These are phyloP conservation scores for Cucumis cinereus DNA, from an alignment of 306 rosid genomes.

Conservation along the genomic window DNA sequence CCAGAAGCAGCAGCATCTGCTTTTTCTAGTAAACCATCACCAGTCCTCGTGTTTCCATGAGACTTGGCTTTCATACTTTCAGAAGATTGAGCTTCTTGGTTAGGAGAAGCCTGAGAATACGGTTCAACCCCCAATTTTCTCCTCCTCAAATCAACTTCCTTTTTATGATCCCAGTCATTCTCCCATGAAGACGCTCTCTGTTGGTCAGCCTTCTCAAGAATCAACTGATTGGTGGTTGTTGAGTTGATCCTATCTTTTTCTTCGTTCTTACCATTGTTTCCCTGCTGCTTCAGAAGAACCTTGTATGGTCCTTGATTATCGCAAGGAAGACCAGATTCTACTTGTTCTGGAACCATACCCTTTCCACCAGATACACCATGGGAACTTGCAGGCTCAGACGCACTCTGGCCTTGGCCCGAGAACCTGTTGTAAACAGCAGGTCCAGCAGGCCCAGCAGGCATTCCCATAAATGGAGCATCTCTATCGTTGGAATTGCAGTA, in stretches of 20 bases:
- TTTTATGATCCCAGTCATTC: slow-evolving; percentile 39
- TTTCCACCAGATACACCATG: slow-evolving; percentile 49
- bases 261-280: slow-evolving; percentile 43
- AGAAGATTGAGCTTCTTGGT: slow-evolving; percentile 28
- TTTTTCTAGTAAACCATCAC: slow-evolving; percentile 33
- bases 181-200: slow-evolving; percentile 32
- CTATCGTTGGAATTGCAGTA: slow-evolving; percentile 66
- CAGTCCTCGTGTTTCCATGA: slow-evolving; percentile 28
- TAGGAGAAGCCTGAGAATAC: slow-evolving; percentile 31
- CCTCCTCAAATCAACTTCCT: slow-evolving; percentile 36
- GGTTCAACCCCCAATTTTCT: slow-evolving; percentile 28
- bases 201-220: slow-evolving; percentile 27
- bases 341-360: slow-evolving; percentile 31
- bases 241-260: slow-evolving; percentile 39
- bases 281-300: slow-evolving; percentile 76
- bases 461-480: slow-evolving; percentile 63
- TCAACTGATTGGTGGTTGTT: slow-evolving; percentile 14
- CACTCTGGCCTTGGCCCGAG: slow-evolving; percentile 46
- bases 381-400: slow-evolving; percentile 42
- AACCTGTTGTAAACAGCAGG: slow-evolving; percentile 51
- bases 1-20: slow-evolving; percentile 30
- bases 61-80: slow-evolving; percentile 26
- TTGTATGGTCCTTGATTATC: slow-evolving; percentile 66
- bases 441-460: slow-evolving; percentile 29
- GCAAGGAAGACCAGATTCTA: slow-evolving; percentile 45